phyloP scores from a whole-genome alignment of 2,329 filamentous ascomycete genomes.

The Eurotiales sp. region DNA sequence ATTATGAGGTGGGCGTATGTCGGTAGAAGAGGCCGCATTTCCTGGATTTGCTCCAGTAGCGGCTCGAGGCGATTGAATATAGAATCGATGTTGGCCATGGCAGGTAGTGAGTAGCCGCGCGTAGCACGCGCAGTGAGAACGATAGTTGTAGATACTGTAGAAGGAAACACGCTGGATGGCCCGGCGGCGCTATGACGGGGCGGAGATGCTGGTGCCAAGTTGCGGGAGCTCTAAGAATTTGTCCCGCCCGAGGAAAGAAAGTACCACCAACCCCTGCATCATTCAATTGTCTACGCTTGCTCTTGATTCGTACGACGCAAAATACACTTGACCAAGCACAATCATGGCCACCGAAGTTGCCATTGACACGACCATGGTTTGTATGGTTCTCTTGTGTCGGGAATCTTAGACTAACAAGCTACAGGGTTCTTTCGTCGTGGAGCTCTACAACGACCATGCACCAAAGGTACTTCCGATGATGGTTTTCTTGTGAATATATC shows the following conservation, averaged over 20 bases:
- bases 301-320: neutral
- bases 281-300: neutral
- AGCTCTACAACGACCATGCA: slow-evolving; percentile 86
- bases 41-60: slow-evolving; percentile 38
- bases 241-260: slow-evolving; percentile 4
- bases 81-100: slow-evolving; percentile 34
- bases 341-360: slow-evolving; percentile 73
- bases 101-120: slow-evolving; percentile 8
- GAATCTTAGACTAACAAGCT: slow-evolving; percentile 13
- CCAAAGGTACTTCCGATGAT: slow-evolving; percentile 54
- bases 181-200: neutral
- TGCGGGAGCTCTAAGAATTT: neutral
- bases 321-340: slow-evolving; percentile 1
- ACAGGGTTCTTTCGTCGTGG: slow-evolving; percentile 77
- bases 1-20: slow-evolving; percentile 60
- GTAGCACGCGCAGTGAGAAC: neutral
- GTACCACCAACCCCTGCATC: neutral
- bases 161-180: too few relatives aligned
- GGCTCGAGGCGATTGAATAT: slow-evolving; percentile 38
- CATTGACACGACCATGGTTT: slow-evolving; percentile 82
- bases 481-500: neutral
- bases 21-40: slow-evolving; percentile 46
- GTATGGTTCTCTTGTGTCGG: slow-evolving; percentile 13
- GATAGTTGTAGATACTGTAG: neutral
- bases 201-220: slow-evolving; percentile 2